phyloP scores from a whole-genome alignment of 441 rosid genomes.

The Euphorbia schlechtendalii region DNA sequence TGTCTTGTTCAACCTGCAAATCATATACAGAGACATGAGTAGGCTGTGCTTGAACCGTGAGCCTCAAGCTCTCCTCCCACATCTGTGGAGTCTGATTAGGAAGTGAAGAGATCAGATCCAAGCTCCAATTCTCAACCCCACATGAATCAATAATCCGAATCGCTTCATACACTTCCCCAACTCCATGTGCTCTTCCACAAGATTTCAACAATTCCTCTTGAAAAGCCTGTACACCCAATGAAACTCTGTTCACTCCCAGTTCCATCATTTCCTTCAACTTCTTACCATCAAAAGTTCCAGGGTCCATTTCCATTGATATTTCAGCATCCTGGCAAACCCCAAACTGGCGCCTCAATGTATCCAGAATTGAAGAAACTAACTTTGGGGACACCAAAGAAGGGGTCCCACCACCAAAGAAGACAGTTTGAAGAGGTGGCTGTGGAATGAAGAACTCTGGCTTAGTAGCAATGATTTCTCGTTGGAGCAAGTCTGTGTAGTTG shows the following conservation, averaged over 20 bases:
- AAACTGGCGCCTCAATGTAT: constrained; percentile 46
- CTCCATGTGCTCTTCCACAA: constrained; percentile 92
- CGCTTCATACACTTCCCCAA: constrained; percentile 63
- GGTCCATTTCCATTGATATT: constrained; percentile 97
- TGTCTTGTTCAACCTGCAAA: constrained; percentile 94
- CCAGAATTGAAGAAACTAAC: constrained; percentile 55
- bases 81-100: constrained; percentile 73
- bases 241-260: constrained; percentile 85
- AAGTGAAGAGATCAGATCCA: constrained; percentile 90
- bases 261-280: constrained; percentile 48
- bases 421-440: constrained; percentile 58
- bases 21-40: constrained; percentile 86
- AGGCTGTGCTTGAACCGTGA: constrained; percentile 50
- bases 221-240: constrained; percentile 89
- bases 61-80: constrained; percentile 86
- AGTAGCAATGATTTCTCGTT: constrained; percentile 62
- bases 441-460: constrained; percentile 25
- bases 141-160: constrained; percentile 52
- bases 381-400: constrained; percentile 87
- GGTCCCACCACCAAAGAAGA: constrained; percentile 93
- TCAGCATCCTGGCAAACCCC: constrained; percentile 59
- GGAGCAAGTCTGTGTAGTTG: constrained; percentile 55
- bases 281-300: constrained; percentile 69
- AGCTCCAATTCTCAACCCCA: constrained; percentile 83
- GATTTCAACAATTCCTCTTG: constrained; percentile 76